Percentiles rank a stretch among this genome's conserved stretches.
Evolutionary conservation across 495 filamentous ascomycete genomes (phyloP).

Genomic region (Talaromyces ruber): DNA sequence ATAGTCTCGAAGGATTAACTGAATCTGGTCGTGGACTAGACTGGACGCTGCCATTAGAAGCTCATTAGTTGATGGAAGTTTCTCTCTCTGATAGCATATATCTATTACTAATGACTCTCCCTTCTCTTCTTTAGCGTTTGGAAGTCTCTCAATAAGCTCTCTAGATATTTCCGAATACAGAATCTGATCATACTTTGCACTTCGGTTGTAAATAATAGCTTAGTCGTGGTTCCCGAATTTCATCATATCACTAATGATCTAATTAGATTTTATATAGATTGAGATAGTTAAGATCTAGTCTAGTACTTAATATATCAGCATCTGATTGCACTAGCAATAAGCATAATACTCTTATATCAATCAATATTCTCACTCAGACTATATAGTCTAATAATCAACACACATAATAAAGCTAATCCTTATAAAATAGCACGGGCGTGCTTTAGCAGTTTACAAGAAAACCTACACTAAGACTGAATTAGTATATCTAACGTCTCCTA

Average conservation of each 20-base stretch:
- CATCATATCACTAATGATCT: neutral
- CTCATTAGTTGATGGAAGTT: neutral
- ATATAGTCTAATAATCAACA: neutral
- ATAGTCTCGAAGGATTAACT: constrained; percentile 2
- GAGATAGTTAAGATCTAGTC: neutral
- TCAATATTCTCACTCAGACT: neutral
- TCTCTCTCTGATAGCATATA: neutral
- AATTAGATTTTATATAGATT: neutral
- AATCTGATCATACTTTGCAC: constrained; percentile 2
- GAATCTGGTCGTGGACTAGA: constrained; percentile 1
- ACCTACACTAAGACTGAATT: constrained; percentile 8
- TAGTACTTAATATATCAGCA: neutral
- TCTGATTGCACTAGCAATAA: neutral
- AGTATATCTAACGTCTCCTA: constrained; percentile 21
- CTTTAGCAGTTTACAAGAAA: neutral
- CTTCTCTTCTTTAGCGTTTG: neutral
- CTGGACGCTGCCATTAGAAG: neutral
- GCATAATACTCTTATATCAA: neutral
- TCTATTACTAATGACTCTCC: constrained; percentile 1
- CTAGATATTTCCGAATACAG: neutral
- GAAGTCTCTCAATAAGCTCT: constrained; percentile 1
- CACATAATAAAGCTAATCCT: neutral
- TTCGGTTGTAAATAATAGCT: constrained; percentile 1
- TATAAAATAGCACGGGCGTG: neutral
- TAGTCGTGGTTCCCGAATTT: neutral